phyloP scores from a whole-genome alignment of 1,284 basidiomycete genomes.

The Fistulinella cinereoalba region DNA sequence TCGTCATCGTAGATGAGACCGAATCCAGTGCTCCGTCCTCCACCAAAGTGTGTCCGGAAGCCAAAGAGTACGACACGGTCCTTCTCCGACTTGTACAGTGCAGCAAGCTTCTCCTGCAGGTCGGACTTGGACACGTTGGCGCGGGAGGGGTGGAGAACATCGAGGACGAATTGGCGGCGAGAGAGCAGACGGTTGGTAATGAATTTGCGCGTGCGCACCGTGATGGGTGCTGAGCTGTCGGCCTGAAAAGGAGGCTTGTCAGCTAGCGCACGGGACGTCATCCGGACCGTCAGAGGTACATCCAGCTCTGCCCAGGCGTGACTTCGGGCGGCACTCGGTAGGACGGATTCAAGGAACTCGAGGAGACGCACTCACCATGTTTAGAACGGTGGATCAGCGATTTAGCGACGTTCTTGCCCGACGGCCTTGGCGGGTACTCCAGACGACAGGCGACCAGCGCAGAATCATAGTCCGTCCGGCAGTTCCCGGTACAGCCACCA shows the following conservation, averaged over 20 bases:
- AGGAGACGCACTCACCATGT: slow-evolving; percentile 28
- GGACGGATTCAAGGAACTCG: neutral
- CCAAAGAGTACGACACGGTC: slow-evolving; percentile 76
- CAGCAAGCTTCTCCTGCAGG: slow-evolving; percentile 89
- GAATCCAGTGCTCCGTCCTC: slow-evolving; percentile 96
- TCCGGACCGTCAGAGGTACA: slow-evolving; percentile 16
- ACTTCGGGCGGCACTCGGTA: slow-evolving; percentile 4
- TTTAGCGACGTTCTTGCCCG: slow-evolving; percentile 21
- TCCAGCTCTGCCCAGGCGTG: slow-evolving; percentile 18
- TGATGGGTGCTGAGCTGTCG: slow-evolving; percentile 89
- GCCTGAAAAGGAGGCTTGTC: slow-evolving; percentile 46
- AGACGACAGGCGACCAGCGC: slow-evolving; percentile 2
- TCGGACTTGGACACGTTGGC: slow-evolving; percentile 94
- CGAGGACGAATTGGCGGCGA: slow-evolving; percentile 90
- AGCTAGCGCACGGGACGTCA: slow-evolving; percentile 16
- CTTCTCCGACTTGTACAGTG: slow-evolving; percentile 78
- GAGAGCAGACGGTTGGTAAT: slow-evolving; percentile 98
- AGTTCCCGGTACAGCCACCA: slow-evolving; percentile 28
- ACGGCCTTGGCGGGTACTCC: slow-evolving; percentile 20
- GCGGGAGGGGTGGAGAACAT: slow-evolving; percentile 94
- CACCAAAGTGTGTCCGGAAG: slow-evolving; percentile 94
- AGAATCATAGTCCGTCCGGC: slow-evolving; percentile 29
- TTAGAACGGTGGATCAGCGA: slow-evolving; percentile 12
- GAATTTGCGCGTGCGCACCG: slow-evolving; percentile 98
- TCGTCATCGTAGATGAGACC: slow-evolving; percentile 98